These are phyloP conservation scores for Symbiodinium pilosum DNA, from an alignment of 73 alveolate species.

Conservation along the genomic window DNA sequence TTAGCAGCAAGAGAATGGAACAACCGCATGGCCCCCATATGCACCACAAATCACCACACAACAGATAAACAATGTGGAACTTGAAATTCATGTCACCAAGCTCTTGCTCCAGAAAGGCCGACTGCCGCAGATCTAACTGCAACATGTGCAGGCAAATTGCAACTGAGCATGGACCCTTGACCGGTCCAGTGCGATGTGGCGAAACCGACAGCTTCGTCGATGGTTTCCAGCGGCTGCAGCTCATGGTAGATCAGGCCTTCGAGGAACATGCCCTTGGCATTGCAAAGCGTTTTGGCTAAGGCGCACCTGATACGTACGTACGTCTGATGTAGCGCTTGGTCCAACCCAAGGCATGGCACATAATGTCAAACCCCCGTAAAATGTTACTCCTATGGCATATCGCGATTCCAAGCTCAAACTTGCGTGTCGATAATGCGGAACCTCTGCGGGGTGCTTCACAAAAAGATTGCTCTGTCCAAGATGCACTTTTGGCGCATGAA, in stretches of 20 bases:
- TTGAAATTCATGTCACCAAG: too few relatives aligned
- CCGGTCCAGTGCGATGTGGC: slow-evolving; percentile 53
- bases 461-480: slow-evolving; percentile 1
- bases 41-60: too few relatives aligned
- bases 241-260: slow-evolving; percentile 63
- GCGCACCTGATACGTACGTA: too few relatives aligned
- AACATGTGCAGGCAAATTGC: neutral
- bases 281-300: too few relatives aligned
- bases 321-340: too few relatives aligned
- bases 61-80: too few relatives aligned
- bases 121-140: neutral
- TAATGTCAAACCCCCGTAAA: too few relatives aligned
- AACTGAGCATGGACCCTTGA: slow-evolving; percentile 57
- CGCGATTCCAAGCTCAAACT: too few relatives aligned
- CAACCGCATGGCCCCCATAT: neutral
- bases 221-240: slow-evolving; percentile 39
- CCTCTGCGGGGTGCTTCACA: too few relatives aligned
- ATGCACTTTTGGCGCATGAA: slow-evolving; percentile 20
- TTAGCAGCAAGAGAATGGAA: neutral
- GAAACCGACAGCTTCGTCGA: slow-evolving; percentile 65
- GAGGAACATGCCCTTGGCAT: slow-evolving; percentile 43
- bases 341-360: neutral
- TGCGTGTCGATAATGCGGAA: too few relatives aligned
- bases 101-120: too few relatives aligned
- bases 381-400: too few relatives aligned